A percentile compares a stretch with the other conserved stretches of the same genome.
These are phyloP conservation scores for Ophiostoma ulmi DNA, from an alignment of 2,329 filamentous ascomycete species.

Conservation along the genomic window DNA sequence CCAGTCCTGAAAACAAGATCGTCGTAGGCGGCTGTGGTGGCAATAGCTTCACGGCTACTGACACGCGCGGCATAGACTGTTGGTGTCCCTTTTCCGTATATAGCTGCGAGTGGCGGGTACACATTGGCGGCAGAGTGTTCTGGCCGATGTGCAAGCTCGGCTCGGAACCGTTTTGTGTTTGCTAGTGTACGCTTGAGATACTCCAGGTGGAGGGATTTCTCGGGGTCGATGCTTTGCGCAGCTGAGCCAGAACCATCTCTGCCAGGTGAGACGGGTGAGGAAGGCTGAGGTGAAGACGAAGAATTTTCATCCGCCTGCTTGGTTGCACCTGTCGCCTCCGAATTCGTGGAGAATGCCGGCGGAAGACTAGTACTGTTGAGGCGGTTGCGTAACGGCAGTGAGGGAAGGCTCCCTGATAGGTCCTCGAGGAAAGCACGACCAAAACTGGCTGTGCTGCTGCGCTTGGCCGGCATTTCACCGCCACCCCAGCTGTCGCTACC, in stretches of 20 bases:
- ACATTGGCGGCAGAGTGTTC: slow-evolving; percentile 58
- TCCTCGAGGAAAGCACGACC: slow-evolving; percentile 42
- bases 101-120: slow-evolving; percentile 76
- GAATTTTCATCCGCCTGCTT: neutral
- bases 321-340: neutral
- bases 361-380: slow-evolving; percentile 33
- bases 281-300: neutral
- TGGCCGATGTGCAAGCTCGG: slow-evolving; percentile 61
- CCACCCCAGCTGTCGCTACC: neutral
- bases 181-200: slow-evolving; percentile 74
- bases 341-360: neutral
- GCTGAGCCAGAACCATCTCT: neutral
- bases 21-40: slow-evolving; percentile 73
- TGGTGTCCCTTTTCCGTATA: slow-evolving; percentile 82
- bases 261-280: neutral
- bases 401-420: slow-evolving; percentile 41
- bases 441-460: slow-evolving; percentile 35
- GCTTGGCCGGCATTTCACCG: slow-evolving; percentile 24
- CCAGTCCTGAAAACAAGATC: slow-evolving; percentile 80
- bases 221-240: neutral
- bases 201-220: slow-evolving; percentile 42
- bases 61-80: slow-evolving; percentile 82
- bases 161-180: slow-evolving; percentile 68
- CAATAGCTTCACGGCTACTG: slow-evolving; percentile 65
- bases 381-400: slow-evolving; percentile 33